phyloP scores from a whole-genome alignment of 768 basidiomycete genomes.

The Suillus lakei region DNA sequence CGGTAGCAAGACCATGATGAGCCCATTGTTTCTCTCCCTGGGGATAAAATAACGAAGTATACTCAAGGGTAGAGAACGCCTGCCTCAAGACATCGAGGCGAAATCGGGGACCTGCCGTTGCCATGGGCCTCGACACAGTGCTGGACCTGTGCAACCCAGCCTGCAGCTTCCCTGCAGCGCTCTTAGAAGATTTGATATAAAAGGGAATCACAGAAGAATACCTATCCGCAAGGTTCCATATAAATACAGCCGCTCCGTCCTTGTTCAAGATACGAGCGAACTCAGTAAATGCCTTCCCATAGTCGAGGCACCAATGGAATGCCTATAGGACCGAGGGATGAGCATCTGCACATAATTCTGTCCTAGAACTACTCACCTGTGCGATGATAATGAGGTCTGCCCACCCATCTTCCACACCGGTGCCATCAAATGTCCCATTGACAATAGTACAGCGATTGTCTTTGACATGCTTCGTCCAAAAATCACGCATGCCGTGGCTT shows the following conservation, averaged over 20 bases:
- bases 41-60: conserved; percentile 62
- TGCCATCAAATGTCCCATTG: conserved; percentile 74
- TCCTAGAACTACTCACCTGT: conserved; percentile 48
- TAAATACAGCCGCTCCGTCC: conserved; percentile 64
- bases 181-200: neutral
- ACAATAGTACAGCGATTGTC: conserved; percentile 36
- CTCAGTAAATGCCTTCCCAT: conserved; percentile 63
- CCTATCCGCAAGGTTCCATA: conserved; percentile 94
- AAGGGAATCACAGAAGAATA: conserved; percentile 27
- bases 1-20: conserved; percentile 56
- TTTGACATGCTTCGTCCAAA: neutral
- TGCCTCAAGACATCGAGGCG: conserved; percentile 76
- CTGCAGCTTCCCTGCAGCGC: conserved; percentile 52
- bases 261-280: conserved; percentile 75
- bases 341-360: conserved; percentile 28
- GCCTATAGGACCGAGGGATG: conserved; percentile 52
- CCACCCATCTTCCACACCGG: conserved; percentile 64
- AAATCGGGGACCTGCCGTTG: conserved; percentile 80
- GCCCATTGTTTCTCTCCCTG: conserved; percentile 58
- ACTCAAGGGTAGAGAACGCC: conserved; percentile 65
- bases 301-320: conserved; percentile 93
- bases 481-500: conserved; percentile 80
- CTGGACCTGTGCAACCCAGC: conserved; percentile 79
- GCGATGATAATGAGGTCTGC: conserved; percentile 84
- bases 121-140: conserved; percentile 68